Evolutionary conservation across 495 filamentous ascomycete species (phyloP).

Genomic region (Daldinia childiae): DNA sequence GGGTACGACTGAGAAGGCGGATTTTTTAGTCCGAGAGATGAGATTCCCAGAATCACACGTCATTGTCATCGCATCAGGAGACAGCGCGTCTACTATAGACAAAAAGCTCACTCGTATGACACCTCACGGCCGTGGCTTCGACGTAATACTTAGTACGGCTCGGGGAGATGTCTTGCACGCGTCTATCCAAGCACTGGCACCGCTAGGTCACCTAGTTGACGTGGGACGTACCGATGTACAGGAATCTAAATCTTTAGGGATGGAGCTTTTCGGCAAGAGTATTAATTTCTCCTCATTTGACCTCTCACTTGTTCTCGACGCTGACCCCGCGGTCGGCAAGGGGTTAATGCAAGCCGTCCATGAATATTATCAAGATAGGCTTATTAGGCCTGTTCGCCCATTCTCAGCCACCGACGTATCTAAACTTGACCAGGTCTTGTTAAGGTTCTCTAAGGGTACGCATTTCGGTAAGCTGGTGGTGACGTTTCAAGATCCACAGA

Average conservation of each 20-base stretch:
- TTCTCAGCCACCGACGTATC: slow-evolving; percentile 47
- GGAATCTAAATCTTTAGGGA: not conserved
- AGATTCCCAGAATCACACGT: not conserved
- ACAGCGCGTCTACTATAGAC: not conserved
- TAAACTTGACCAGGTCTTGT: slow-evolving; percentile 54
- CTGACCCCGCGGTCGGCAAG: slow-evolving; percentile 23
- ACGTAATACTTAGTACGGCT: slow-evolving; percentile 38
- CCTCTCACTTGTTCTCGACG: slow-evolving; percentile 29
- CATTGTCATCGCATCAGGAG: not conserved
- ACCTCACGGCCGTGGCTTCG: slow-evolving; percentile 14
- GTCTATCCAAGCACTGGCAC: slow-evolving; percentile 31
- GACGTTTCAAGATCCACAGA: slow-evolving; percentile 23
- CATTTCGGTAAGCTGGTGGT: slow-evolving; percentile 62
- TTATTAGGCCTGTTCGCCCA: slow-evolving; percentile 34
- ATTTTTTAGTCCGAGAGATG: not conserved
- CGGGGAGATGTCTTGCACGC: slow-evolving; percentile 21
- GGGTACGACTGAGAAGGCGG: slow-evolving; percentile 3
- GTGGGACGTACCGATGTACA: slow-evolving; percentile 32
- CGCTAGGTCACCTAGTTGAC: slow-evolving; percentile 37
- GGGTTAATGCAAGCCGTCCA: slow-evolving; percentile 42
- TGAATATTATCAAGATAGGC: slow-evolving; percentile 26
- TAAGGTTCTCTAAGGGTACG: slow-evolving; percentile 56
- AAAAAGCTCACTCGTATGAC: not conserved
- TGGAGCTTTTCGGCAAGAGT: slow-evolving; percentile 37
- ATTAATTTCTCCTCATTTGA: slow-evolving; percentile 37